Evolutionary conservation across 2,329 filamentous ascomycete species (phyloP), one percentile per base, ranked within the genome.

Genomic region (Epichloe amarillans): DNA sequence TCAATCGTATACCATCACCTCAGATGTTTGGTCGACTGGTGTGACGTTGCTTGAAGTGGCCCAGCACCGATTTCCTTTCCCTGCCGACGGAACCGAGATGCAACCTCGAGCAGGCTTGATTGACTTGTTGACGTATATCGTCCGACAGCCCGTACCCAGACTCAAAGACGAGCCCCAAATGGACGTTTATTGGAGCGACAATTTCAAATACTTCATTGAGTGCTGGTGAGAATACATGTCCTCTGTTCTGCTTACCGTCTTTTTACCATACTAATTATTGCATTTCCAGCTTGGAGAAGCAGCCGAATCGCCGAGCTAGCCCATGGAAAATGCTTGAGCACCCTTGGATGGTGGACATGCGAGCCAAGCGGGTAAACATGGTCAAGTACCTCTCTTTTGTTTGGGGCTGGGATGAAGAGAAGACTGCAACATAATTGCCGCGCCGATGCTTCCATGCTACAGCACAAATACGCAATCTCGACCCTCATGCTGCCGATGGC

Each of bases 251-350:
- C 8, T 47, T 40, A n/a, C 5, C 23, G 26, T 3, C 33, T n/a
- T 12, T 39, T 33, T 15, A 5, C 15, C 36, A 21, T 56, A 46
- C 60, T 64, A 55, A 68, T 57, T 50, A 11, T 53, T 6, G n/a
- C 46, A 10, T 39, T 8, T 46, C 4, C 17, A 97, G 93, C 71
- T 78, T 98, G 52, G 93, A 98, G 68, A 98, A 98, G 70, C 88
- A 96, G 60, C 83, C 88, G 19, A 78, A 77, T 52, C 82, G 90
- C 62, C 79, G 93, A 64, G 93, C 91, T 33, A 95, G 87, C 53
- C 93, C 93, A 12, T 98, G 93, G 93, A 87, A 91, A 62, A 98
- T 98, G 90, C 80, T 95, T 56, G 93, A 98, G 64, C 93, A 98
- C 70, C 93, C 93, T 2, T 98, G 93, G 93, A 95, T 98, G 84